Evolutionary conservation across 345 rosid genomes (phyloP), one percentile per base, ranked within the genome.

Genomic region (Dimocarpus longan): DNA sequence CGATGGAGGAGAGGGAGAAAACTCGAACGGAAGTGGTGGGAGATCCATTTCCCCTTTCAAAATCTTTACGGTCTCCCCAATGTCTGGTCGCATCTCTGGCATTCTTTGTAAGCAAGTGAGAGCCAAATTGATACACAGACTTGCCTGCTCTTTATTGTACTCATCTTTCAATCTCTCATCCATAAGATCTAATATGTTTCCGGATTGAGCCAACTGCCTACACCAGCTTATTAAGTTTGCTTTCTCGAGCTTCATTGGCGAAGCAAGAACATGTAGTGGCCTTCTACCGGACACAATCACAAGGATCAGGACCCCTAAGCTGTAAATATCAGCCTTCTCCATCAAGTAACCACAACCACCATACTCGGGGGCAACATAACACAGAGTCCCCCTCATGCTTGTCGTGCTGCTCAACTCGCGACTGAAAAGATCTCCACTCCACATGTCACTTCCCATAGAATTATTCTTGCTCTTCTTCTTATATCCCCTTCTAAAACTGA

Each of bases 381-480:
- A 97, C 78, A 97, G 68, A 21, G 99, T 97, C 0, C 99, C 99
- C 84, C 98, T 91, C 98, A 97, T 92, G 90, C 99, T 94, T 3
- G 99, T 97, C 13, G 98, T 97, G 93, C 99, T 97, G 86, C 99
- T 97, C 62, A 96, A 84, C 81, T 96, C 99, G 0, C 97, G 93
- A 77, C 99, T 96, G 66, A 90, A 90, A 66, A 94, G 88, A 86
- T 97, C 99, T 0, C 98, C 97, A 59, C 98, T 96, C 97, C 95
- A 93, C 97, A 93, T 91, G 46, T 96, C 99, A 73, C 98, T 94
- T 66, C 93, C 97, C 26, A 82, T 43, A 40, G 93, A 90, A 62
- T 52, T 32, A 32, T 32, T 86, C 11, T 69, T 76, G 68, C 85
- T 87, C 79, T 84, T 89, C 71, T 81, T 92, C 82, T 84, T 89